Conservation (phyloP, 2,329 filamentous ascomycete genomes). For the Chrysosporium keratinophilum region DNA sequence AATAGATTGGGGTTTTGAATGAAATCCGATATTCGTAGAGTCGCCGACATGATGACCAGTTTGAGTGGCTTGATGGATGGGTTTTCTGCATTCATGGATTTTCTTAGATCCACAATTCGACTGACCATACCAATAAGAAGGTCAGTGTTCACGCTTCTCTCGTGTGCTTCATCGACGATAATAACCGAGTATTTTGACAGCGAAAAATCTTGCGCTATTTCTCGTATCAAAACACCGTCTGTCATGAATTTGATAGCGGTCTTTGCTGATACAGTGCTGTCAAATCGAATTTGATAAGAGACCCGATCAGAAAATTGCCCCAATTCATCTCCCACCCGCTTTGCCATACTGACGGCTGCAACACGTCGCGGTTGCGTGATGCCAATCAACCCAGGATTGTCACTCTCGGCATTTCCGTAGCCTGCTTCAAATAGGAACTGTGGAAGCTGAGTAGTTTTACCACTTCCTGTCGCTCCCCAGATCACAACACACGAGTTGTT, state of each 20-base stretch:
- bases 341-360: constrained; percentile 92
- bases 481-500: constrained; percentile 83
- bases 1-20: constrained; percentile 76
- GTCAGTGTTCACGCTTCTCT: constrained; percentile 94
- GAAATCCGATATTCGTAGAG: constrained; percentile 80
- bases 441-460: constrained; percentile 94
- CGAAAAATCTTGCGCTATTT: constrained; percentile 80
- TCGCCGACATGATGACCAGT: constrained; percentile 96
- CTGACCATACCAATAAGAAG: constrained; percentile 97
- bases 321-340: constrained; percentile 77
- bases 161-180: constrained; percentile 93
- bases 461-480: constrained; percentile 89
- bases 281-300: constrained; percentile 90
- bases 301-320: constrained; percentile 67
- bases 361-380: constrained; percentile 92
- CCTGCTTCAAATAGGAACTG: constrained; percentile 94
- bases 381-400: constrained; percentile 83
- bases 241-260: constrained; percentile 99
- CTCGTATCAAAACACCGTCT: constrained; percentile 85
- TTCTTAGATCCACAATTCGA: constrained; percentile 74
- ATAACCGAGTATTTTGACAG: constrained; percentile 85
- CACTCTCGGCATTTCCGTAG: constrained; percentile 66
- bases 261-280: constrained; percentile 65
- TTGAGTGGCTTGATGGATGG: constrained; percentile 67
- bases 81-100: constrained; percentile 63